Conservation (phyloP, 768 basidiomycete species). For the Phlebiopsis flavidoalba region DNA sequence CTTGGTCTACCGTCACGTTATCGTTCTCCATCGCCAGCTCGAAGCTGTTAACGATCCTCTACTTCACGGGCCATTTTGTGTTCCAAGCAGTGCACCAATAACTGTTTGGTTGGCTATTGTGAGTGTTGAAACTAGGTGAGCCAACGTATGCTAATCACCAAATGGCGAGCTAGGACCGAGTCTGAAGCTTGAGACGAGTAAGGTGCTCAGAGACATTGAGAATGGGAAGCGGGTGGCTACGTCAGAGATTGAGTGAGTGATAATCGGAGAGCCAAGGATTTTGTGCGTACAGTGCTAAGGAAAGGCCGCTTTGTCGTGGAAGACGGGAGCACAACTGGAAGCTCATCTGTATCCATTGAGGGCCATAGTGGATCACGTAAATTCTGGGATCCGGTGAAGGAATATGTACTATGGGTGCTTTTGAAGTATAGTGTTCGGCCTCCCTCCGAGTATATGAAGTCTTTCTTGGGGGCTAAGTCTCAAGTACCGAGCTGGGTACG, state of each 20-base stretch:
- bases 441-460: conserved; percentile 6
- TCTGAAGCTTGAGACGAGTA: conserved; percentile 78
- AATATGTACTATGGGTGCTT: not conserved
- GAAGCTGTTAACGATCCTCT: conserved; percentile 95
- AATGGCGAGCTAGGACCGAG: conserved; percentile 55
- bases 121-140: not conserved
- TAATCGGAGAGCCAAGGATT: not conserved
- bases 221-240: conserved; percentile 92
- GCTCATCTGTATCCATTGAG: conserved; percentile 77
- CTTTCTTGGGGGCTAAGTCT: not conserved
- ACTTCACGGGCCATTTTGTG: conserved; percentile 92
- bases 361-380: conserved; percentile 27
- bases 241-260: not conserved
- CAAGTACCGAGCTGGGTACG: not conserved
- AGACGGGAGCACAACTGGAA: conserved; percentile 68
- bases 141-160: conserved; percentile 28
- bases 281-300: conserved; percentile 65
- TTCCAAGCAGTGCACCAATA: conserved; percentile 89
- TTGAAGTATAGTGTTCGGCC: not conserved
- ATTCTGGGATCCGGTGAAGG: not conserved
- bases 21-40: conserved; percentile 70
- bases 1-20: conserved; percentile 66
- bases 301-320: conserved; percentile 69
- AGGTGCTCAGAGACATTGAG: conserved; percentile 96
- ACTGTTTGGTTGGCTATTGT: conserved; percentile 44